These are phyloP conservation scores for Globisporangium canariense DNA, from an alignment of 352 stramenopile genomes.

Conservation along the genomic window DNA sequence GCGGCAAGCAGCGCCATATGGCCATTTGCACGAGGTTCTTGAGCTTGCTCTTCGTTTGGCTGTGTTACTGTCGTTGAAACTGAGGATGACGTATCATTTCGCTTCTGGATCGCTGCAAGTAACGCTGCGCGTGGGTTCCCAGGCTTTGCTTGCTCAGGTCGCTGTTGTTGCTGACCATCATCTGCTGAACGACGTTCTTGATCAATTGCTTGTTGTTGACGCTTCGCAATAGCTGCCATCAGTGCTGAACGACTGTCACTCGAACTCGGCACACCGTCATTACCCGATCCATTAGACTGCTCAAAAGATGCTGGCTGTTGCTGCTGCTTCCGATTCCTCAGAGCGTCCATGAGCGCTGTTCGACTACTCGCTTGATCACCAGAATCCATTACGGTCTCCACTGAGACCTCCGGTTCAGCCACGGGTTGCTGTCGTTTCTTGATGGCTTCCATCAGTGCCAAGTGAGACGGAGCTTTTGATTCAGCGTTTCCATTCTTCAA, in stretches of 20 bases:
- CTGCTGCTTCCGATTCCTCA: constrained; percentile 1
- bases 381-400: not conserved
- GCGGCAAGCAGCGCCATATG: constrained; percentile 3
- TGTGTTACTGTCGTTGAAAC: not conserved
- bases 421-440: constrained; percentile 4
- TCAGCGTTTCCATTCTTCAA: not conserved
- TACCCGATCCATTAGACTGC: not conserved
- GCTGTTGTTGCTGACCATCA: not conserved
- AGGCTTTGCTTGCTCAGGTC: not conserved
- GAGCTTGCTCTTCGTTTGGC: not conserved
- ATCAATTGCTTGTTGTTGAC: not conserved
- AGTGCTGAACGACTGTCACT: constrained; percentile 13
- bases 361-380: not conserved
- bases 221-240: constrained; percentile 7
- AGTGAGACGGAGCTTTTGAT: not conserved
- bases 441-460: constrained; percentile 19
- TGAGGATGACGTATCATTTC: not conserved
- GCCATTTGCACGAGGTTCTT: no score
- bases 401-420: not conserved
- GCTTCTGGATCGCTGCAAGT: constrained; percentile 20
- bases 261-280: not conserved
- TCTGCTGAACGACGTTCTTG: no score
- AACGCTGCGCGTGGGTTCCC: constrained; percentile 13
- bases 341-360: constrained; percentile 3
- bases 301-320: not conserved